Base-by-base conservation (phyloP, 805 yeast species). In the Torulaspora microellipsoides region DNA sequence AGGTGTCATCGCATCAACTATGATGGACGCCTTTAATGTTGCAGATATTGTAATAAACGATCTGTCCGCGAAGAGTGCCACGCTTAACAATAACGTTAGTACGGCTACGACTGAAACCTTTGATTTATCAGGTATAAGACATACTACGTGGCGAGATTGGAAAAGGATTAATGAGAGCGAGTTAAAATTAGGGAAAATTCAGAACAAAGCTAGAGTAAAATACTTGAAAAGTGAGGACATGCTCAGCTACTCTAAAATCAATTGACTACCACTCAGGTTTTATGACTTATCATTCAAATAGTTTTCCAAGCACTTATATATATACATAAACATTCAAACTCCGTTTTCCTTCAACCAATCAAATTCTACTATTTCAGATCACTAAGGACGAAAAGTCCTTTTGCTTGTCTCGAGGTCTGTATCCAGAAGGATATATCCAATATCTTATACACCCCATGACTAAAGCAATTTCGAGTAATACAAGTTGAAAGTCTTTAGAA, bases 1-100 rank as follows among this genome's bases (percentile, higher is more conserved):
- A 25, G 99, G 99, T 1, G 95, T 88, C 3, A 93, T 93, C 51
- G 95, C 95, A 13, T 75, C 86, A 11, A 88, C 98, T 0, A 85
- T 91, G 83, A 76, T 83, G 74, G 89, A 85, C 46, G 78, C 96
- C 1, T 82, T 82, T 49, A 75, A 78, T 8, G 81, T 91, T 0
- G 91, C 88, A 0, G 86, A 80, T 23, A 66, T 72, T 10, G 70
- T 93, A 0, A 56, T 80, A 13, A 68, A 72, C 30, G 95, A 88
- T 54, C 64, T 75, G 17, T 46, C 65, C n/a, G 59, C 61, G 5
- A 25, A 35, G 23, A 36, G 42, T 8, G 38, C 34, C 40, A 30
- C 15, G 12, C 2, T 7, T 20, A 3, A 10, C 38, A 15, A 10
- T 17, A 9, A 32, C 17, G 13, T 20, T 15, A 20, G 31, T 36